Evolutionary conservation across 768 basidiomycete species (phyloP).

Genomic region (Termitomyces sp.): DNA sequence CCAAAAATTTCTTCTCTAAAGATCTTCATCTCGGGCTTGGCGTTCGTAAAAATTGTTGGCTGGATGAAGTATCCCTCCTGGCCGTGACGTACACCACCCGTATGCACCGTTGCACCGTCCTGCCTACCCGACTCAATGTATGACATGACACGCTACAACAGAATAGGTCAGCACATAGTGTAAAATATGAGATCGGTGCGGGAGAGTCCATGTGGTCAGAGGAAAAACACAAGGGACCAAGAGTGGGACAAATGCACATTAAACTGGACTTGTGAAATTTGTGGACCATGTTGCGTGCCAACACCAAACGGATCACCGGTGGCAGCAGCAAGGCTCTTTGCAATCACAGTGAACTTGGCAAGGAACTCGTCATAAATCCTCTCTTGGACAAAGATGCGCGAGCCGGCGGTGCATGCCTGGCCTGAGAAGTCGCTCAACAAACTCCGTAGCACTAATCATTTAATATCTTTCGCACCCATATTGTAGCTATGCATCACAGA

Average conservation of each 20-base stretch:
- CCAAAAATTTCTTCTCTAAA: slow-evolving; percentile 73
- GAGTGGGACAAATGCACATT: slow-evolving; percentile 41
- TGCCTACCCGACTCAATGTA: slow-evolving; percentile 74
- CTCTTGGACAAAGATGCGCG: slow-evolving; percentile 81
- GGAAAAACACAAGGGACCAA: no score
- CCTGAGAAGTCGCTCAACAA: not conserved
- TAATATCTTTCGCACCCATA: slow-evolving; percentile 31
- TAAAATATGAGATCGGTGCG: no score
- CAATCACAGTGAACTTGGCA: slow-evolving; percentile 46
- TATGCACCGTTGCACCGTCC: slow-evolving; percentile 61
- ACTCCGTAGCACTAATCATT: not conserved
- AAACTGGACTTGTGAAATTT: slow-evolving; percentile 67
- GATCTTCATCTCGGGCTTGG: slow-evolving; percentile 62
- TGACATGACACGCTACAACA: slow-evolving; percentile 56
- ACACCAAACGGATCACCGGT: slow-evolving; percentile 63
- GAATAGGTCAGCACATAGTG: not conserved
- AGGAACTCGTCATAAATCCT: slow-evolving; percentile 80
- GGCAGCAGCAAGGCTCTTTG: slow-evolving; percentile 38
- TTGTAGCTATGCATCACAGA: slow-evolving; percentile 16
- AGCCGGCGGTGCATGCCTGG: slow-evolving; percentile 82
- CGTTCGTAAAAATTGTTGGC: slow-evolving; percentile 70
- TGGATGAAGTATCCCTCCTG: slow-evolving; percentile 64
- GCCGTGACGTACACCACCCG: slow-evolving; percentile 59
- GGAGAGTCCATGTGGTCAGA: no score
- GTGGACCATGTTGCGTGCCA: slow-evolving; percentile 65